These are phyloP conservation scores for Sungouiozyma ichnusensis DNA, from an alignment of 805 yeast species.

Conservation along the genomic window DNA sequence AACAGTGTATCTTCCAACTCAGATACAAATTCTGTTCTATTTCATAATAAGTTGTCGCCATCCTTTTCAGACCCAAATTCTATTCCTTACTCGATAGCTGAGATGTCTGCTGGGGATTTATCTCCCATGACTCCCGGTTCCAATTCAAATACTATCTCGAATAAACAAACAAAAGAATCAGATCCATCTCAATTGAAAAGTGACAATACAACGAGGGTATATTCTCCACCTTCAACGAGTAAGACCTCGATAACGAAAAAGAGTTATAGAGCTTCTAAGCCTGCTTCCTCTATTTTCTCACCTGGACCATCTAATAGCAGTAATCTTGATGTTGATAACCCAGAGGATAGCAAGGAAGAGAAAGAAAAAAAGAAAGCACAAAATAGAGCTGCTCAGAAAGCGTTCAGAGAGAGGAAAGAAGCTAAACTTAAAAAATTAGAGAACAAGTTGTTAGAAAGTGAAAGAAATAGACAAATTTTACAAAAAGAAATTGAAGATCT, in stretches of 20 bases:
- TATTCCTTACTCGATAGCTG: background rate
- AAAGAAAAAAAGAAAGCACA: conserved; percentile 59
- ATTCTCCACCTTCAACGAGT: background rate
- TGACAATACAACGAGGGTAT: background rate
- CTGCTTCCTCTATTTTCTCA: background rate
- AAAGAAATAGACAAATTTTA: conserved; percentile 40
- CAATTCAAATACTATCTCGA: background rate
- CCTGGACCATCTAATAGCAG: background rate
- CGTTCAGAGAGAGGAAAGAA: conserved; percentile 75
- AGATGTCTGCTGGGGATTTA: background rate
- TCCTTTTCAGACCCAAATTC: background rate
- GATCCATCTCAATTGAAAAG: background rate
- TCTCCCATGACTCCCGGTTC: background rate
- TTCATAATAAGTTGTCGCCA: background rate
- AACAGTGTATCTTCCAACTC: background rate
- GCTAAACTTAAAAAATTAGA: conserved; percentile 59
- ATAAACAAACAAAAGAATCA: background rate
- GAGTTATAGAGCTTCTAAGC: background rate
- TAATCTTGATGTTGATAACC: conserved; percentile 36
- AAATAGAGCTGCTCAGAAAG: conserved; percentile 79
- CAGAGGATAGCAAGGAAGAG: conserved; percentile 27
- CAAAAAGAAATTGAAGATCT: conserved; percentile 39
- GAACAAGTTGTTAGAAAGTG: conserved; percentile 45
- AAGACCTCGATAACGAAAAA: background rate
- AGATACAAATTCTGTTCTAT: background rate